Evolutionary conservation across 371 early-diverging fungal genomes (phyloP).

Genomic region (Haplosporangium sp.): DNA sequence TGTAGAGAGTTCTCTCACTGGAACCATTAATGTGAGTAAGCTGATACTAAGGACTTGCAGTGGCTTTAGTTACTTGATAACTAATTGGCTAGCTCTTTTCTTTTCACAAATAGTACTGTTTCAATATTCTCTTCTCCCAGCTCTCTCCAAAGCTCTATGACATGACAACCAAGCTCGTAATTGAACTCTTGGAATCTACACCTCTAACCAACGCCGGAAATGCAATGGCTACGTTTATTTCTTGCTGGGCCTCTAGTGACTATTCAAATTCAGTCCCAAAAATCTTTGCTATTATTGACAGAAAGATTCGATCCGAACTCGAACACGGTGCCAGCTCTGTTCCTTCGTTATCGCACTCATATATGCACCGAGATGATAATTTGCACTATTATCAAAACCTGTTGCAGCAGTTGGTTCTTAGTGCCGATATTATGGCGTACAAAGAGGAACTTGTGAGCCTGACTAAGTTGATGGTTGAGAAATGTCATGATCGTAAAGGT

Average conservation of each 20-base stretch:
- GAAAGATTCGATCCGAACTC: slow-evolving; percentile 73
- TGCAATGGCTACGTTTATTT: slow-evolving; percentile 62
- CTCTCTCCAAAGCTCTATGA: slow-evolving; percentile 73
- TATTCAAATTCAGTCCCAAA: slow-evolving; percentile 65
- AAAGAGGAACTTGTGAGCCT: slow-evolving; percentile 64
- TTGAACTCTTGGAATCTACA: slow-evolving; percentile 68
- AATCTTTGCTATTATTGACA: slow-evolving; percentile 71
- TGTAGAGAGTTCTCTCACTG: slow-evolving; percentile 43
- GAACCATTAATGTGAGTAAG: slow-evolving; percentile 33
- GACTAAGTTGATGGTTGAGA: slow-evolving; percentile 61
- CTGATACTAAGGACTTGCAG: background rate
- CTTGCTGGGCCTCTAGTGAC: slow-evolving; percentile 53
- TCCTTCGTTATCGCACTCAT: slow-evolving; percentile 65
- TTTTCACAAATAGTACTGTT: slow-evolving; percentile 61
- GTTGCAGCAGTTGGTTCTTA: slow-evolving; percentile 63
- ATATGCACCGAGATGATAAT: slow-evolving; percentile 74
- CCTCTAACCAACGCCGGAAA: slow-evolving; percentile 79
- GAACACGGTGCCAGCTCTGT: slow-evolving; percentile 77
- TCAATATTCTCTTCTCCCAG: slow-evolving; percentile 75
- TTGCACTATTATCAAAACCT: slow-evolving; percentile 86
- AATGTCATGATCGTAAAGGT: slow-evolving; percentile 74
- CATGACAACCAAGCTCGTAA: slow-evolving; percentile 68
- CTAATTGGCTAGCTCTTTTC: background rate
- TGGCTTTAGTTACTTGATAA: background rate
- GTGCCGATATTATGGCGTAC: slow-evolving; percentile 66